phyloP scores from a whole-genome alignment of 768 basidiomycete species.

The Harrya chromipes region DNA sequence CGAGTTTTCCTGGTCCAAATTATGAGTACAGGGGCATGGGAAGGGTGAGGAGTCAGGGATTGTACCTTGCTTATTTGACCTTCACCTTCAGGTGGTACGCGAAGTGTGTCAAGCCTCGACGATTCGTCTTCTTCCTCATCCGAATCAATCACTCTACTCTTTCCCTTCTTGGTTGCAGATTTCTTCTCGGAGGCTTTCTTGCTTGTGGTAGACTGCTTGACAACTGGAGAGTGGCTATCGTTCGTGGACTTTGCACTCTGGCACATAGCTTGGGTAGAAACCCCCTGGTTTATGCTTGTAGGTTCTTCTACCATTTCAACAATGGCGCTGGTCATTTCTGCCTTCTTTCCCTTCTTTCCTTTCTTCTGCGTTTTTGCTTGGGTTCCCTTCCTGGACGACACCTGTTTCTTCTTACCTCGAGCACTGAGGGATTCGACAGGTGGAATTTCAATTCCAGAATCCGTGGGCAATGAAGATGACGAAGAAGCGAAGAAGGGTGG shows the following conservation, averaged over 20 bases:
- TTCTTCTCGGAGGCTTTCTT: slow-evolving; percentile 20
- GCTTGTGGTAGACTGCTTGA: slow-evolving; percentile 6
- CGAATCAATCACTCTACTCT: slow-evolving; percentile 25
- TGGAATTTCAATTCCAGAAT: slow-evolving; percentile 29
- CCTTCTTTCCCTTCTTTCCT: slow-evolving; percentile 30
- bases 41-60: background rate
- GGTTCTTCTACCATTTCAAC: slow-evolving; percentile 9
- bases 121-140: slow-evolving; percentile 27
- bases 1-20: slow-evolving; percentile 12
- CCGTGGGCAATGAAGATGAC: slow-evolving; percentile 34
- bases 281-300: slow-evolving; percentile 1
- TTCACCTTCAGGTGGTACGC: background rate
- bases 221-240: background rate
- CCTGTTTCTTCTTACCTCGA: slow-evolving; percentile 14
- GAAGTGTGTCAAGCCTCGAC: background rate
- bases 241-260: background rate
- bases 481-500: slow-evolving; percentile 47
- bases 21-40: background rate
- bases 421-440: background rate
- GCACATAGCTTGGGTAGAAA: background rate
- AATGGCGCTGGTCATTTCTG: slow-evolving; percentile 9
- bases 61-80: slow-evolving; percentile 17
- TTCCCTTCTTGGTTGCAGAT: slow-evolving; percentile 24
- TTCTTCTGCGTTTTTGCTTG: slow-evolving; percentile 19
- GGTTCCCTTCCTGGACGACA: slow-evolving; percentile 20